phyloP scores from a whole-genome alignment of 106 monocot genomes.

The Acorus gramineus region DNA sequence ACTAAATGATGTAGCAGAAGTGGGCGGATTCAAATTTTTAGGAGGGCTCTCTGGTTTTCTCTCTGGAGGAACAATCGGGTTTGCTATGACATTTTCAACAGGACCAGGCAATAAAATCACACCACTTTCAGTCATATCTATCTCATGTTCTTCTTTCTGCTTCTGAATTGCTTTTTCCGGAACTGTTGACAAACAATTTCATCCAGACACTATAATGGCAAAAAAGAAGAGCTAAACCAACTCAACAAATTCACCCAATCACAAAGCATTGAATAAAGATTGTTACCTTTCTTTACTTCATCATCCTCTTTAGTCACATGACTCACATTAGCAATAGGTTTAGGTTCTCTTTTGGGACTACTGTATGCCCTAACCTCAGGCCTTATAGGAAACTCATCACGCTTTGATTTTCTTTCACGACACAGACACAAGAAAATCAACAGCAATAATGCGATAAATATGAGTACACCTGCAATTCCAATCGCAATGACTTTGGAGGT shows the following conservation, averaged over 20 bases:
- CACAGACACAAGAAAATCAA: constrained; percentile 39
- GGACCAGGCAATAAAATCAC: constrained; percentile 24
- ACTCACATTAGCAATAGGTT: constrained; percentile 17
- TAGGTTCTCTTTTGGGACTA: constrained; percentile 24
- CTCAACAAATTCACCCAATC: no score
- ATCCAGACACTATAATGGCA: neutral
- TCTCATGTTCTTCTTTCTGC: constrained; percentile 23
- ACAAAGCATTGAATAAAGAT: no score
- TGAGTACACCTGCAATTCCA: constrained; percentile 48
- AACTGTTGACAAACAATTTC: constrained; percentile 8
- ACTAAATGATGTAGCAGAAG: constrained; percentile 63
- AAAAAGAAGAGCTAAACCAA: neutral
- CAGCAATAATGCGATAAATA: constrained; percentile 43
- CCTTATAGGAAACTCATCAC: constrained; percentile 25
- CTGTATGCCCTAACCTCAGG: constrained; percentile 16
- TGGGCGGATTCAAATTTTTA: constrained; percentile 23
- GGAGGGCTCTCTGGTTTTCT: constrained; percentile 4
- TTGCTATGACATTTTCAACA: constrained; percentile 43
- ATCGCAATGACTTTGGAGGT: constrained; percentile 48
- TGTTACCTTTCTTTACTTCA: constrained; percentile 32
- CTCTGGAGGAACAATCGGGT: constrained; percentile 28
- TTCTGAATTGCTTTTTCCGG: constrained; percentile 20
- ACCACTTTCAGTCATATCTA: constrained; percentile 21
- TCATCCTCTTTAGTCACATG: constrained; percentile 21
- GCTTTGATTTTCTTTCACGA: constrained; percentile 50